A percentile compares a stretch with the other conserved stretches of the same genome.
Evolutionary conservation across 495 filamentous ascomycete species (phyloP).

Genomic region (Daldinia grandis): DNA sequence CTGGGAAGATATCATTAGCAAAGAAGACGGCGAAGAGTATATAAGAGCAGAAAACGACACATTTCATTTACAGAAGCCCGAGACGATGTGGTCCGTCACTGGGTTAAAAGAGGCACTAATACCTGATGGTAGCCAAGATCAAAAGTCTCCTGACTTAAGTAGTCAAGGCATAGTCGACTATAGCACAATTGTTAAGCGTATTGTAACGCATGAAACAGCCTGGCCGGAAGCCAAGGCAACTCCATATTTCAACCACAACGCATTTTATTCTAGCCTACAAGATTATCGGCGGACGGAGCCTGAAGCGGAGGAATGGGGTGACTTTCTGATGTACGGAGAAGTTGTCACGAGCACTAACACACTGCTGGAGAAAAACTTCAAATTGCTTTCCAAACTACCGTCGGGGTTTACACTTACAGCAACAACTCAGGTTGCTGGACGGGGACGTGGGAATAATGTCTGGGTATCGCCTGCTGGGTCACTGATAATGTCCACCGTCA

Average conservation of each 20-base stretch:
- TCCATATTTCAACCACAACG: conserved; percentile 86
- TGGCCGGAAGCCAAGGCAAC: conserved; percentile 78
- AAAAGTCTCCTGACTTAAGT: conserved; percentile 31
- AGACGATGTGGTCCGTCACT: conserved; percentile 66
- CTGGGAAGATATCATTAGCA: conserved; percentile 72
- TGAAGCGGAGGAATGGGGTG: conserved; percentile 73
- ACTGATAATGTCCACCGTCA: conserved; percentile 84
- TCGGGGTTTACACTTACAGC: conserved; percentile 88
- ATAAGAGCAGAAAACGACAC: conserved; percentile 87
- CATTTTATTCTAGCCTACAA: conserved; percentile 76
- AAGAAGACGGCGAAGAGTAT: conserved; percentile 72
- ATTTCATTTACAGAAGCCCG: conserved; percentile 74
- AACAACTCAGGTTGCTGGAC: conserved; percentile 90
- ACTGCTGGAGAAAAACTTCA: conserved; percentile 89
- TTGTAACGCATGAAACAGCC: conserved; percentile 74
- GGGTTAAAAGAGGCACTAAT: conserved; percentile 49
- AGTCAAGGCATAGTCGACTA: conserved; percentile 77
- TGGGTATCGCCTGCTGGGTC: conserved; percentile 92
- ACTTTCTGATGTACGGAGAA: conserved; percentile 84
- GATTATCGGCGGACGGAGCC: conserved; percentile 65
- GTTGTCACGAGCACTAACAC: conserved; percentile 95
- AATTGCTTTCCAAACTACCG: conserved; percentile 77
- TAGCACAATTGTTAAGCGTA: conserved; percentile 72
- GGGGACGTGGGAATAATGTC: conserved; percentile 89
- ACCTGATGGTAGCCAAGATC: conserved; percentile 36